Conservation (phyloP, 2,329 filamentous ascomycete species). For the Paecilomyces dactylethromorphus region DNA sequence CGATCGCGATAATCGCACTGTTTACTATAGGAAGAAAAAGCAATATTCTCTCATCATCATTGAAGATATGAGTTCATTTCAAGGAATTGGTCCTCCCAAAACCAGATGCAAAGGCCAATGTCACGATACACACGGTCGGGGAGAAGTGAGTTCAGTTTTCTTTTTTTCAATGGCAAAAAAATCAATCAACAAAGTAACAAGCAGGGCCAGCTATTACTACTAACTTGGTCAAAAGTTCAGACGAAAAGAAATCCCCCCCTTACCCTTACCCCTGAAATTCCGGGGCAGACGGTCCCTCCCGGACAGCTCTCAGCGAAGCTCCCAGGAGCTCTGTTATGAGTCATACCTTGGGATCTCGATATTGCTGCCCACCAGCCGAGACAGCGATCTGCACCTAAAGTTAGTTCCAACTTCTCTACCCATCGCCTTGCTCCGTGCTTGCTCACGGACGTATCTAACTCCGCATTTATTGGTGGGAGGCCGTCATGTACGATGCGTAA, state of each 20-base stretch:
- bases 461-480: neutral
- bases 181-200: neutral
- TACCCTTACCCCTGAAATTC: neutral
- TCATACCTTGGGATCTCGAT: neutral
- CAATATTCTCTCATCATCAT: neutral
- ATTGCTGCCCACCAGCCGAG: neutral
- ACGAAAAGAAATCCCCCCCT: neutral
- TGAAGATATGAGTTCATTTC: neutral
- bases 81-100: neutral
- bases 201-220: neutral
- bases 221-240: neutral
- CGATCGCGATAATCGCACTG: neutral
- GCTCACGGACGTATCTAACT: neutral
- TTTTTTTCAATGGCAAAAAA: neutral
- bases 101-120: neutral
- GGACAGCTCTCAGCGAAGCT: neutral
- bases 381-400: neutral
- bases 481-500: neutral
- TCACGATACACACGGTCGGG: neutral
- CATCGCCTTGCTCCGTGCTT: neutral
- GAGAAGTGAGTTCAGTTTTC: neutral
- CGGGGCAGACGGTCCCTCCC: neutral
- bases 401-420: neutral
- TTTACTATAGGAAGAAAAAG: neutral
- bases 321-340: neutral